phyloP scores from a whole-genome alignment of 2,329 filamentous ascomycete species.

The Pseudogymnoascus sp. region DNA sequence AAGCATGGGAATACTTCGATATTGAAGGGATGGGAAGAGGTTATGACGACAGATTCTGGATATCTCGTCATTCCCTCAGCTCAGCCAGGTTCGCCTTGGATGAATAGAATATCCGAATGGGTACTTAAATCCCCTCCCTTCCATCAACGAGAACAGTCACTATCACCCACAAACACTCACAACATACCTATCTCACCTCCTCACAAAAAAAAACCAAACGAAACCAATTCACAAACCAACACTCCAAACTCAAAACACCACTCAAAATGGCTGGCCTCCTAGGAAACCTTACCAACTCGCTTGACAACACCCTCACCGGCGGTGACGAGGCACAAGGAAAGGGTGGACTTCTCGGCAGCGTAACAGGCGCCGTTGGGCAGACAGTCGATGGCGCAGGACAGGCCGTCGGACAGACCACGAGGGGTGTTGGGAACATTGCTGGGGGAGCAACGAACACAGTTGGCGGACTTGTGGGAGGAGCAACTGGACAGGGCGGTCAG shows the following conservation, averaged over 20 bases:
- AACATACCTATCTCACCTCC: neutral
- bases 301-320: slow-evolving; percentile 35
- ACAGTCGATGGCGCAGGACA: slow-evolving; percentile 32
- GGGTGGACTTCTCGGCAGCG: slow-evolving; percentile 33
- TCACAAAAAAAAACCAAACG: slow-evolving; percentile 9
- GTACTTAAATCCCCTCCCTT: neutral
- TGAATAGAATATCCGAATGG: neutral
- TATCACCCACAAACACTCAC: neutral
- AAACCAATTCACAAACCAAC: neutral
- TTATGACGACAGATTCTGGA: neutral
- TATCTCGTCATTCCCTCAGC: neutral
- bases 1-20: neutral
- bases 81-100: neutral
- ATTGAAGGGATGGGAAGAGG: neutral
- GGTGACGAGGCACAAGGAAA: slow-evolving; percentile 33
- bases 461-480: slow-evolving; percentile 19
- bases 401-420: slow-evolving; percentile 25
- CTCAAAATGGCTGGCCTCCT: slow-evolving; percentile 29
- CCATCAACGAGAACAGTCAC: neutral
- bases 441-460: slow-evolving; percentile 20
- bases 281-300: slow-evolving; percentile 30
- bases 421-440: slow-evolving; percentile 19
- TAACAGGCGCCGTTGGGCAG: slow-evolving; percentile 28
- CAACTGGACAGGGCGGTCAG: slow-evolving; percentile 14
- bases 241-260: slow-evolving; percentile 11